Conservation (phyloP, 148 eudicot genomes). For the Fallopia convolvulus region DNA sequence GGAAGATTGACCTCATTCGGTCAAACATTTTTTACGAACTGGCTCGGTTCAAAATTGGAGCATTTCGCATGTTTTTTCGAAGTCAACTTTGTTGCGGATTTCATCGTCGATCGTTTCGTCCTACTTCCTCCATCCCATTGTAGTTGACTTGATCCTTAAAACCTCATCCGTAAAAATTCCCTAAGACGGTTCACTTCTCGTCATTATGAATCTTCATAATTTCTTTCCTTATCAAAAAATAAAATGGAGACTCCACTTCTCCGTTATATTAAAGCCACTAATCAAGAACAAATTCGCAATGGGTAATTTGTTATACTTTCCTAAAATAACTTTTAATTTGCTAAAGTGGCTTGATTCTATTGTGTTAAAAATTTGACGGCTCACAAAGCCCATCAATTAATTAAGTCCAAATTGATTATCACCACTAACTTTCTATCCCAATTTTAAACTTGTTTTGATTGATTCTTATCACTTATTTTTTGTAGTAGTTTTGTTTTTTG, state of each 20-base stretch:
- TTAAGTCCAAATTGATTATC: not conserved
- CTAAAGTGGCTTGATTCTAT: constrained; percentile 2
- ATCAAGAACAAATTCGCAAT: not conserved
- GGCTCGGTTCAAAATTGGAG: no score
- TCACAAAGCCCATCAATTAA: not conserved
- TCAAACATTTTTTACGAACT: no score
- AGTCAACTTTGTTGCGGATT: no score
- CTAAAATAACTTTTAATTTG: not conserved
- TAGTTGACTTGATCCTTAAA: no score
- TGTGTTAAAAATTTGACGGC: not conserved
- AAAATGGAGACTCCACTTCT: not conserved
- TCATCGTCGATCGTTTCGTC: no score
- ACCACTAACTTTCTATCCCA: constrained; percentile 9
- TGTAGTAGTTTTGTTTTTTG: not conserved
- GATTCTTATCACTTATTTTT: not conserved
- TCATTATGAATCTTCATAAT: no score
- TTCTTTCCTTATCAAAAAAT: no score
- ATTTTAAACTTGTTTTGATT: not conserved
- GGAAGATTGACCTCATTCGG: no score
- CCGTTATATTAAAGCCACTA: not conserved
- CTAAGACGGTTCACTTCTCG: no score
- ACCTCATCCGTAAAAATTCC: no score
- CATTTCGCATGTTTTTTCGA: no score
- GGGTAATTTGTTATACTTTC: not conserved
- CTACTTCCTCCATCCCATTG: no score